Base-by-base conservation (phyloP, 2,329 filamentous ascomycete species). In the Phialemoniopsis sp. region DNA sequence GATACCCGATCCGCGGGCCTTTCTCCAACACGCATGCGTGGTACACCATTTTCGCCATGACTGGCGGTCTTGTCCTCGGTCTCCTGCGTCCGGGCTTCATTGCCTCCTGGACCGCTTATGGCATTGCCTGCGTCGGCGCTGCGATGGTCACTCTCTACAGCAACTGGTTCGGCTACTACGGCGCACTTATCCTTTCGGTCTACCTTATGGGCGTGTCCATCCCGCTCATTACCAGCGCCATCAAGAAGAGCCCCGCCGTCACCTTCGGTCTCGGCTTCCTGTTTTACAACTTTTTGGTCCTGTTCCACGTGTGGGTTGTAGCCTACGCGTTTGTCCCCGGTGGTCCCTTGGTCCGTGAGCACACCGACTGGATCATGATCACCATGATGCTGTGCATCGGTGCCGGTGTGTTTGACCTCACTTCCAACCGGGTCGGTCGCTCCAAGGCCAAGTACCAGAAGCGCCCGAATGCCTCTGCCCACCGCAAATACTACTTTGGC, bases 271-370 rank as follows among this genome's bases (percentile, higher is more conserved):
- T 94, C 13, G 91, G 87, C 4, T 96, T 95, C 67, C 66, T 96
- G 38, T 62, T 95, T 36, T 98, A 97, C 70, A 95, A 97, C 63
- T 75, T 97, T 53, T 68, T 97, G 67, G 84, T 96, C 5, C 77
- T 98, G n/a, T 95, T 95, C 71, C 91, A 97, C 57, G 89, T 96
- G 40, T 98, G 93, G 93, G 87, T 96, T 29, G 93, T 98, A 10
- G 93, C 93, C 3, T 98, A 98, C 55, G 93, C 93, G 12, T 98
- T 98, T 52, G 93, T 98, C 4, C 93, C 93, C 3, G 93, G 93
- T 37, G 93, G 93, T 3, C 89, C 89, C 4, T 75, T 95, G 1
- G 87, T 98, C 32, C 84, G 93, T 33, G 93, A 98, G 61, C 90
- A 84, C 56, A 98, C 90, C 2, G 91, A 97, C 59, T 96, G 90